phyloP scores from a whole-genome alignment of 192 early-diverging fungal species.

The Phlyctochytrium arcticum region DNA sequence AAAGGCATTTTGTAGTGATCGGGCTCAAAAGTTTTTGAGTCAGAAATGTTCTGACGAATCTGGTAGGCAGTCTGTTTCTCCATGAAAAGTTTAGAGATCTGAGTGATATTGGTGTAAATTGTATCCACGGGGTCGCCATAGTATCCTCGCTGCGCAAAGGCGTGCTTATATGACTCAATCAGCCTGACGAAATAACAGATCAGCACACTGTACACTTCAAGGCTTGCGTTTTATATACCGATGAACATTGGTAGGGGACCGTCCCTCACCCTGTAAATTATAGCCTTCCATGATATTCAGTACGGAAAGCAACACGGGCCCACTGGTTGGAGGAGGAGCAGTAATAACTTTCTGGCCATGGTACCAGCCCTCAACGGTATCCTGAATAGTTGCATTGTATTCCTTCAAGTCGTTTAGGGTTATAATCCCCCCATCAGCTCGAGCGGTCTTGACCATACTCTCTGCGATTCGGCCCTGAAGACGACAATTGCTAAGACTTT shows the following conservation, averaged over 20 bases:
- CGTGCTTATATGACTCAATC: constrained; percentile 83
- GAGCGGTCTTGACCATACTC: constrained; percentile 61
- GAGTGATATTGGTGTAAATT: constrained; percentile 49
- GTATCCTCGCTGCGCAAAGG: constrained; percentile 75
- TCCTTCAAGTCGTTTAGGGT: constrained; percentile 66
- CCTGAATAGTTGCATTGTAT: constrained; percentile 61
- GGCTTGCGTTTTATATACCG: constrained; percentile 40
- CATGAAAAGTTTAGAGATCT: constrained; percentile 57
- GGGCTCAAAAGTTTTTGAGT: constrained; percentile 61
- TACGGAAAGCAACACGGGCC: constrained; percentile 74
- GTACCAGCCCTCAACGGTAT: constrained; percentile 65
- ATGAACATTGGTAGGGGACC: constrained; percentile 67
- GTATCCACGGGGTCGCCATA: constrained; percentile 71
- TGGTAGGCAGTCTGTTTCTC: constrained; percentile 63
- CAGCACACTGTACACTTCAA: no score
- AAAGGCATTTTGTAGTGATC: constrained; percentile 78
- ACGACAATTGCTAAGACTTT: background rate
- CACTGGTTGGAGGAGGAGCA: constrained; percentile 71
- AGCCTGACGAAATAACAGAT: no score
- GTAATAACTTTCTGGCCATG: constrained; percentile 73
- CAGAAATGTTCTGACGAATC: constrained; percentile 70
- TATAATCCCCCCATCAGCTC: constrained; percentile 68
- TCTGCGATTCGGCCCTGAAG: constrained; percentile 52
- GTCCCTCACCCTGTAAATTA: constrained; percentile 55
- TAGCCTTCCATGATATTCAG: constrained; percentile 87